Conservation (phyloP, 2,329 filamentous ascomycete species). For the Cyphellophora europaea region DNA sequence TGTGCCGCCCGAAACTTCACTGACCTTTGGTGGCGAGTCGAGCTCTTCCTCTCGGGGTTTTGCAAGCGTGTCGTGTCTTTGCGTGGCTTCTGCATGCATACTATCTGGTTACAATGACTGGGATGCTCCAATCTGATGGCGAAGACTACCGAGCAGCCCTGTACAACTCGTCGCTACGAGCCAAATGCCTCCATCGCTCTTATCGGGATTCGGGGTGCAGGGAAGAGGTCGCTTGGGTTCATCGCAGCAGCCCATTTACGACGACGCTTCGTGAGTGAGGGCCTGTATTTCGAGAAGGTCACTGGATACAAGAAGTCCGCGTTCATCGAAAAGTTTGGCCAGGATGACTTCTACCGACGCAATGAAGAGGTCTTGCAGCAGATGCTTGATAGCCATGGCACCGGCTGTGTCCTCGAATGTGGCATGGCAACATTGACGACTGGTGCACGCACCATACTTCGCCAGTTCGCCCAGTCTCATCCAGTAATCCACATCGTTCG, state of each 20-base stretch:
- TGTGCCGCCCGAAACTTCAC: too few species aligned
- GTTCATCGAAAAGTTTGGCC: conserved; percentile 29
- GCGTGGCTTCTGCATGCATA: too few species aligned
- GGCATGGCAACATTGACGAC: conserved; percentile 33
- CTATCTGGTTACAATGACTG: too few species aligned
- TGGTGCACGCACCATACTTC: conserved; percentile 30
- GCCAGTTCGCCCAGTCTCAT: conserved; percentile 26
- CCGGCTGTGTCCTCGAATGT: conserved; percentile 32
- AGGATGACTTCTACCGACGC: conserved; percentile 31
- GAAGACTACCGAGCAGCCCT: too few species aligned
- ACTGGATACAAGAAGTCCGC: conserved; percentile 32
- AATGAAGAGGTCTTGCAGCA: conserved; percentile 31
- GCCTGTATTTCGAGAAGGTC: conserved; percentile 33
- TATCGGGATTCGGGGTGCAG: conserved; percentile 33
- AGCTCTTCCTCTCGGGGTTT: too few species aligned
- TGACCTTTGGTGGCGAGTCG: too few species aligned
- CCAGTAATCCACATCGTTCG: conserved; percentile 32
- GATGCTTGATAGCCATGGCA: conserved; percentile 34
- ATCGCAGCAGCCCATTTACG: conserved; percentile 33
- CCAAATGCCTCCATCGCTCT: conserved; percentile 31
- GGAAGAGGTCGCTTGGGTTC: conserved; percentile 33
- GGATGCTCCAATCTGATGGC: too few species aligned
- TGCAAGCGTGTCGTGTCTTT: too few species aligned
- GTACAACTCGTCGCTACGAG: conserved; percentile 18
- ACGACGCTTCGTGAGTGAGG: conserved; percentile 33